A percentile compares a stretch with the other conserved stretches of the same genome.
These are phyloP conservation scores for Crepidotus variabilis DNA, from an alignment of 768 basidiomycete genomes.

Conservation along the genomic window DNA sequence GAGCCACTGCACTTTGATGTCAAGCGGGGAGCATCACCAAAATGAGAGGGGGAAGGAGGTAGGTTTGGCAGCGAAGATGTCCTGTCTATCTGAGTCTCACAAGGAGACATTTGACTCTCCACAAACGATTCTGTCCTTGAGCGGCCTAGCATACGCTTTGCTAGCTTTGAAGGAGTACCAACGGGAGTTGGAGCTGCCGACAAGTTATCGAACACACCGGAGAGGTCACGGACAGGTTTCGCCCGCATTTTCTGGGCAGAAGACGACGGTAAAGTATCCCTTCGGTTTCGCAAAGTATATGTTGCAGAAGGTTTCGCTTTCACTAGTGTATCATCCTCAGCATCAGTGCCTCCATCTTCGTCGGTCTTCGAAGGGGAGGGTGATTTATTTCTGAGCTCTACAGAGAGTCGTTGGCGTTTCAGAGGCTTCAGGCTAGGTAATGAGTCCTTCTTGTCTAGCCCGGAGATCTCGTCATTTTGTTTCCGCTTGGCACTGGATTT, in stretches of 20 bases:
- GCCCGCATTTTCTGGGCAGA: slow-evolving; percentile 13
- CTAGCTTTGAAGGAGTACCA: slow-evolving; percentile 39
- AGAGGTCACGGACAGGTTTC: slow-evolving; percentile 37
- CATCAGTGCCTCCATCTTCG: slow-evolving; percentile 8
- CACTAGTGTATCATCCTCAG: slow-evolving; percentile 7
- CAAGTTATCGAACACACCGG: slow-evolving; percentile 40
- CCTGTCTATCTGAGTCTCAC: slow-evolving; percentile 18
- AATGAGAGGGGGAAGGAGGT: slow-evolving; percentile 25
- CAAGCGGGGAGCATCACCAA: slow-evolving; percentile 9
- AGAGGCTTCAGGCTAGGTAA: slow-evolving; percentile 2
- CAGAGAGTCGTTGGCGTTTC: slow-evolving; percentile 25
- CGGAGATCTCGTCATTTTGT: slow-evolving; percentile 4
- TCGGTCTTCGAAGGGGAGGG: slow-evolving; percentile 12
- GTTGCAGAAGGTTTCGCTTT: slow-evolving; percentile 9
- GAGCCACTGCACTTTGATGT: slow-evolving; percentile 17
- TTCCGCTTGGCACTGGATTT: slow-evolving; percentile 19
- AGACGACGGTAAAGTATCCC: background rate
- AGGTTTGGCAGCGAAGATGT: slow-evolving; percentile 36
- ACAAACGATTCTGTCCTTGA: slow-evolving; percentile 61
- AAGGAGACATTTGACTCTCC: slow-evolving; percentile 21
- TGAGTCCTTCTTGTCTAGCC: background rate
- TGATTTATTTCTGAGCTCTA: slow-evolving; percentile 9
- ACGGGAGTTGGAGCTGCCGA: slow-evolving; percentile 23
- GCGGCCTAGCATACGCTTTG: slow-evolving; percentile 71
- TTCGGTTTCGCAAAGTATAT: slow-evolving; percentile 18